A percentile compares a stretch with the other conserved stretches of the same genome.
Conservation (phyloP, 176 grass and related monocot genomes). For the Hsuehochloa calcarea region DNA sequence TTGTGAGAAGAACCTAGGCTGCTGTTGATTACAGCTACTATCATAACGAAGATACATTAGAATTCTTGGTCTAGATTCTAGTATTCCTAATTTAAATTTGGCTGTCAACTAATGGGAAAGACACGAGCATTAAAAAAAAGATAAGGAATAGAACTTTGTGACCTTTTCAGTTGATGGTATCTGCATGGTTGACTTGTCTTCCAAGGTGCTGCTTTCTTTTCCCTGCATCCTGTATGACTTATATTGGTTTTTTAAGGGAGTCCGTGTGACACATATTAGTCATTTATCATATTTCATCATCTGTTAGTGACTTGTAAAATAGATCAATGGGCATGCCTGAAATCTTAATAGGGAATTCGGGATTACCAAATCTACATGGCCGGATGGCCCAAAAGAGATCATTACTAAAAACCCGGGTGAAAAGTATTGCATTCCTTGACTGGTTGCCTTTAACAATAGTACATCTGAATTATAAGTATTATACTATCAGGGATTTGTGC, state of each 20-base stretch:
- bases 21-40: neutral
- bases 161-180: constrained; percentile 1
- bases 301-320: neutral
- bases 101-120: neutral
- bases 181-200: neutral
- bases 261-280: neutral
- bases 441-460: neutral
- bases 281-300: neutral
- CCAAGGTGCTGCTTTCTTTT: neutral
- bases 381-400: neutral
- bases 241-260: neutral
- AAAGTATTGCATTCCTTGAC: constrained; percentile 1
- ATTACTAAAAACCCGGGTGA: neutral
- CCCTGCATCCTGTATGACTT: neutral
- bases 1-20: neutral
- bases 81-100: neutral
- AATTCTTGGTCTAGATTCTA: constrained; percentile 10
- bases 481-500: neutral
- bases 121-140: constrained; percentile 9
- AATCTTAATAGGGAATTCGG: constrained; percentile 14
- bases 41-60: constrained; percentile 1
- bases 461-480: neutral
- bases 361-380: neutral
- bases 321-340: neutral
- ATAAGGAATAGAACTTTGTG: neutral